These are phyloP conservation scores for Suhomyces taliae DNA, from an alignment of 1,139 yeast species.

Conservation along the genomic window DNA sequence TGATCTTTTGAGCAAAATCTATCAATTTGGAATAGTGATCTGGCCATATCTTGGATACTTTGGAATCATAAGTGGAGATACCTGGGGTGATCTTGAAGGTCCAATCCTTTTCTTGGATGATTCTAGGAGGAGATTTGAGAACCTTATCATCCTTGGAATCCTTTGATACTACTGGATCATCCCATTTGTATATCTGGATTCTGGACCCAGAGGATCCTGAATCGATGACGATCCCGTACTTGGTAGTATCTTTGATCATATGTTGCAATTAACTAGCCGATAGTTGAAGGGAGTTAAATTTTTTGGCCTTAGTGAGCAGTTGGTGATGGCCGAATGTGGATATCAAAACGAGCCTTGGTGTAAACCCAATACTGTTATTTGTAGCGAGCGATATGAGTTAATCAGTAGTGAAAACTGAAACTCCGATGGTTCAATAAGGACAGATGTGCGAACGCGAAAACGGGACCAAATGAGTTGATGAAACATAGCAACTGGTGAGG, in stretches of 20 bases:
- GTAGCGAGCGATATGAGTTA: too few relatives aligned
- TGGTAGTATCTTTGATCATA: conserved; percentile 9
- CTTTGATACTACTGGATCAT: conserved; percentile 37
- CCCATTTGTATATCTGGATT: conserved; percentile 69
- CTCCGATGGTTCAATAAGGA: too few relatives aligned
- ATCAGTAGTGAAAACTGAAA: too few relatives aligned
- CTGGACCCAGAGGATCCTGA: conserved; percentile 85
- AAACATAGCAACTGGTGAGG: too few relatives aligned
- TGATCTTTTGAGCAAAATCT: conserved; percentile 55
- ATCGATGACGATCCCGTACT: conserved; percentile 74
- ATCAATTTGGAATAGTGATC: conserved; percentile 58
- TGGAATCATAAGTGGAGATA: conserved; percentile 55
- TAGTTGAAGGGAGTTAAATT: too few relatives aligned
- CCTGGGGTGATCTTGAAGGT: conserved; percentile 68
- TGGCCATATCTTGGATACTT: conserved; percentile 53
- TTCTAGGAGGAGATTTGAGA: conserved; percentile 59
- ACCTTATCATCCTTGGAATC: conserved; percentile 25
- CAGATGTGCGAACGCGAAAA: too few relatives aligned
- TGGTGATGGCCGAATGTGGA: too few relatives aligned
- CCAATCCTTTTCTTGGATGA: conserved; percentile 61
- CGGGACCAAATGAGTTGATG: too few relatives aligned
- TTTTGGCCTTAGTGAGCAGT: too few relatives aligned
- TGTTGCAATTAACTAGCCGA: not conserved
- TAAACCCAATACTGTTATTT: too few relatives aligned
- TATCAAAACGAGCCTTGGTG: too few relatives aligned